Evolutionary conservation across 176 grass and related monocot species (phyloP).

Genomic region (Carex myosuroides): DNA sequence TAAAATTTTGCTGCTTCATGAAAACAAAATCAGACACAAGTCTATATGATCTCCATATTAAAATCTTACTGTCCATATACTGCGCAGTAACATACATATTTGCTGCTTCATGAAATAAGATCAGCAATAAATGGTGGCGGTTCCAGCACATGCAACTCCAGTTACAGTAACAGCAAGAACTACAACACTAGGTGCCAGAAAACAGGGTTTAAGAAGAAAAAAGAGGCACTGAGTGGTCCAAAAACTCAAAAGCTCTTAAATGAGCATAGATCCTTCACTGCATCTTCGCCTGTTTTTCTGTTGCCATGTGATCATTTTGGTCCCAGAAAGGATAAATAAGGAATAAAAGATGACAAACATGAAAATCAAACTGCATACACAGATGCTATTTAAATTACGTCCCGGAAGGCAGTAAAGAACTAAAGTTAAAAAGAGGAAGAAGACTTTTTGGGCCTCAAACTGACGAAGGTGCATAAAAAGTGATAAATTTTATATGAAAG

Average conservation of each 20-base stretch:
- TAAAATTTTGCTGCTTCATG: not conserved
- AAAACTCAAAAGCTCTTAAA: not conserved
- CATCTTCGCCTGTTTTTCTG: not conserved
- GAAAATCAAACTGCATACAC: not conserved
- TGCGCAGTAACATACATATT: not conserved
- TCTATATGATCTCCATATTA: not conserved
- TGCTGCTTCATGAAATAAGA: not conserved
- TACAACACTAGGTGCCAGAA: not conserved
- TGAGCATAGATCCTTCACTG: constrained; percentile 6
- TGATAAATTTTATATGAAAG: not conserved
- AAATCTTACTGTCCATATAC: not conserved
- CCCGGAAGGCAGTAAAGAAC: not conserved
- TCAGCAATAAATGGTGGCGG: not conserved
- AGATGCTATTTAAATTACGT: not conserved
- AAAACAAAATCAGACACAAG: not conserved
- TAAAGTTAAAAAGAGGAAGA: not conserved
- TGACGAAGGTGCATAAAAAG: not conserved
- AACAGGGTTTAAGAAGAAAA: constrained; percentile 17
- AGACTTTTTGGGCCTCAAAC: constrained; percentile 7
- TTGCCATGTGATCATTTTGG: constrained; percentile 1
- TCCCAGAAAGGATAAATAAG: not conserved
- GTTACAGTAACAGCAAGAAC: not conserved
- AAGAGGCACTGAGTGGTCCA: not conserved
- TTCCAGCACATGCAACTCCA: constrained; percentile 18
- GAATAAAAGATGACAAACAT: not conserved